Percentiles rank a stretch among this genome's conserved stretches.
These are phyloP conservation scores for Claviceps monticola DNA, from an alignment of 2,329 filamentous ascomycete genomes.

Conservation along the genomic window DNA sequence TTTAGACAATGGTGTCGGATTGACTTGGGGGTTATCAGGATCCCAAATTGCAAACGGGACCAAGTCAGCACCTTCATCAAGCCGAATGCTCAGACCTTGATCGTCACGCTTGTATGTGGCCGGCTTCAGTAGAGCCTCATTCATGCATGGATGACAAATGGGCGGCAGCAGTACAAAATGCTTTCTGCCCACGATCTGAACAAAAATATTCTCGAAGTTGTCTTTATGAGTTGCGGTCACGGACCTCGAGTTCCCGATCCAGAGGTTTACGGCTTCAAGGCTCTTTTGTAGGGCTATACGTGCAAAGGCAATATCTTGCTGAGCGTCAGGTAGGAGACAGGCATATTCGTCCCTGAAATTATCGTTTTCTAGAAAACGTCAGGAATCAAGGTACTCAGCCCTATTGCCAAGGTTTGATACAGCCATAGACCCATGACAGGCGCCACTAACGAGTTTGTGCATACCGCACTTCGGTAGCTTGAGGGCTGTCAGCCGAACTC, in stretches of 20 bases:
- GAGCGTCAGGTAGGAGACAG: slow-evolving; percentile 48
- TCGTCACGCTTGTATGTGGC: slow-evolving; percentile 41
- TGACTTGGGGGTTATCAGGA: slow-evolving; percentile 41
- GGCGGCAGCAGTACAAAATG: slow-evolving; percentile 66
- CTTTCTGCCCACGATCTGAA: slow-evolving; percentile 59
- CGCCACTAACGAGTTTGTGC: slow-evolving; percentile 53
- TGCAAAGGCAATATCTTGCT: slow-evolving; percentile 54
- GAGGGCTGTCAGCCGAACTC: slow-evolving; percentile 18
- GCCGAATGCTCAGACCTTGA: slow-evolving; percentile 15
- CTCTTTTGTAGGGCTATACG: slow-evolving; percentile 50
- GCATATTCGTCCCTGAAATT: slow-evolving; percentile 64
- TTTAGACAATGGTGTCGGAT: slow-evolving; percentile 43
- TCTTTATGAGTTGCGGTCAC: slow-evolving; percentile 66
- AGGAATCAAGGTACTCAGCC: neutral
- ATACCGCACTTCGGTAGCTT: slow-evolving; percentile 44
- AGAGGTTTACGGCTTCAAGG: slow-evolving; percentile 70
- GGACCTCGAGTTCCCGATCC: slow-evolving; percentile 62
- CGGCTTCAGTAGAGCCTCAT: slow-evolving; percentile 42
- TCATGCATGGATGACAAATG: slow-evolving; percentile 52
- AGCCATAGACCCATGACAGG: neutral
- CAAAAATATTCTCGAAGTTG: slow-evolving; percentile 76
- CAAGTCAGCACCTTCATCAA: slow-evolving; percentile 19
- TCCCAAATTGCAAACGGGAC: slow-evolving; percentile 66
- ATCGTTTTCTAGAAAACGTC: slow-evolving; percentile 49
- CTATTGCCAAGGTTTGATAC: neutral